A percentile compares a stretch with the other conserved stretches of the same genome.
Evolutionary conservation across 805 yeast species (phyloP).

Genomic region (Henningerozyma blattae): DNA sequence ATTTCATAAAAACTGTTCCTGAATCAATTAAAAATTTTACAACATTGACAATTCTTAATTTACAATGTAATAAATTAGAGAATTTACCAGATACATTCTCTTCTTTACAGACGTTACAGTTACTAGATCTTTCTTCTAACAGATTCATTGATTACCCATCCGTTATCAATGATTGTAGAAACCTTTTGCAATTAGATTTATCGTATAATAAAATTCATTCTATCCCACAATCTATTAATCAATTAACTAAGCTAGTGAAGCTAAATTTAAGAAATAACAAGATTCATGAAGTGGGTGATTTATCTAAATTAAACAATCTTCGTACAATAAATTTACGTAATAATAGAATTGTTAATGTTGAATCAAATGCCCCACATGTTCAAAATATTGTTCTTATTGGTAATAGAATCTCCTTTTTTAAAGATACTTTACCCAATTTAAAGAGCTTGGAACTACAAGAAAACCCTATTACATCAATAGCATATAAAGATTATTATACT

Average conservation of each 20-base stretch:
- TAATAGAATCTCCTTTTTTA: conserved; percentile 61
- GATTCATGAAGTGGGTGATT: conserved; percentile 30
- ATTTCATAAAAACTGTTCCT: conserved; percentile 57
- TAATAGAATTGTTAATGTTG: conserved; percentile 39
- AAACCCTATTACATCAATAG: conserved; percentile 60
- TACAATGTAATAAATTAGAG: conserved; percentile 66
- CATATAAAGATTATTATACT: conserved; percentile 33
- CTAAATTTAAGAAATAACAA: conserved; percentile 67
- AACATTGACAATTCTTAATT: conserved; percentile 44
- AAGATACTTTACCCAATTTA: conserved; percentile 48
- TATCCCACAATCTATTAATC: conserved; percentile 51
- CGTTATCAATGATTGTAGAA: conserved; percentile 45
- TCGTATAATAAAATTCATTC: conserved; percentile 62
- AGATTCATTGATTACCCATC: conserved; percentile 51
- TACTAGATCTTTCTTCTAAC: conserved; percentile 73
- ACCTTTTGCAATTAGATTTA: conserved; percentile 57
- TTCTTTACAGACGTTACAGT: conserved; percentile 38
- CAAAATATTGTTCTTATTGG: conserved; percentile 64
- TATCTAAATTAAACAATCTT: conserved; percentile 42
- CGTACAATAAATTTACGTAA: conserved; percentile 68
- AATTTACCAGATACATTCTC: conserved; percentile 50
- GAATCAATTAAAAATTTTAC: conserved; percentile 39
- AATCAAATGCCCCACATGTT: conserved; percentile 38
- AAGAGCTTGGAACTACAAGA: conserved; percentile 65
- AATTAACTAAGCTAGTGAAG: conserved; percentile 48